Evolutionary conservation across 2,329 filamentous ascomycete genomes (phyloP).

Genomic region (Cladosporium cucumerinum): DNA sequence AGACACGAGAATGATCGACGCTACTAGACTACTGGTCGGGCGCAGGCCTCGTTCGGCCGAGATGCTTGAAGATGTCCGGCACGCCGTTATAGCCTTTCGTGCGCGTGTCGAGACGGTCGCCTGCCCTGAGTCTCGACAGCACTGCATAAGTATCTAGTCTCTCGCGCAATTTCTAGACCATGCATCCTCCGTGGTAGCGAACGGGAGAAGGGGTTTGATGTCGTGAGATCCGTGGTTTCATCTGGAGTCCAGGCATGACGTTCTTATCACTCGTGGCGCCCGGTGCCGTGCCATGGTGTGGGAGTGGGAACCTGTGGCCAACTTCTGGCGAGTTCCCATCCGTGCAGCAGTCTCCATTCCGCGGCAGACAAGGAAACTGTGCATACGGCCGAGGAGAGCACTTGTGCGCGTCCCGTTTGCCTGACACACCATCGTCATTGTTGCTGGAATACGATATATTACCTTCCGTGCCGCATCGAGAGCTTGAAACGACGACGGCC

Average conservation of each 20-base stretch:
- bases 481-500: not conserved
- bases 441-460: not conserved
- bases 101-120: not conserved
- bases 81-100: not conserved
- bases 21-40: not conserved
- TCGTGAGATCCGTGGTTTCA: not conserved
- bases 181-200: not conserved
- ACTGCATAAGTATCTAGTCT: not conserved
- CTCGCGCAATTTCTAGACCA: not conserved
- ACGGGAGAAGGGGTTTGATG: not conserved
- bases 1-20: conserved; percentile 4
- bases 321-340: conserved; percentile 1
- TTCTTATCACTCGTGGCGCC: not conserved
- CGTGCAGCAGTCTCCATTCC: not conserved
- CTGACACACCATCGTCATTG: not conserved
- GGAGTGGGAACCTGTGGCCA: conserved; percentile 6
- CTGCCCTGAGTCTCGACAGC: not conserved
- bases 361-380: not conserved
- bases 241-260: conserved; percentile 1
- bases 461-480: conserved; percentile 4
- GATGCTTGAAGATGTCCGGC: not conserved
- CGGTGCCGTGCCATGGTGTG: not conserved
- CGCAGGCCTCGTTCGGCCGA: conserved; percentile 3
- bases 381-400: not conserved
- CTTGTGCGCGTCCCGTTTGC: not conserved